These are phyloP conservation scores for Nephelium lappaceum DNA, from an alignment of 345 rosid species.

Conservation along the genomic window DNA sequence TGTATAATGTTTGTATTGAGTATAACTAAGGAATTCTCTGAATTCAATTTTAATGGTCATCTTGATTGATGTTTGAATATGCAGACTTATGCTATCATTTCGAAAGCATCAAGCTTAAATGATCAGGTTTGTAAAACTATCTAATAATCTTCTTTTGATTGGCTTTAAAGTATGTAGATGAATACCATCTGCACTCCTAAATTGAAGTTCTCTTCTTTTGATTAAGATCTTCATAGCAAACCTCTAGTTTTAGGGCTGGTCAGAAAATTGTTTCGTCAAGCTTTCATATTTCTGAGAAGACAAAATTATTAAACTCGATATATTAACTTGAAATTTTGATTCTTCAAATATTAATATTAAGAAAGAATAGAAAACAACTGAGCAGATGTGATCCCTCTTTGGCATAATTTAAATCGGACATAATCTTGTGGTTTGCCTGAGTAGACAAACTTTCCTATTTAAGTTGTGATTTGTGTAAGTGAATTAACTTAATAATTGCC, in stretches of 20 bases:
- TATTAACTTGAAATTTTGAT: too few species aligned
- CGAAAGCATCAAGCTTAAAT: slow-evolving; percentile 50
- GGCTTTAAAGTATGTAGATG: background rate
- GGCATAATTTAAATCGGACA: too few species aligned
- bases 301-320: too few species aligned
- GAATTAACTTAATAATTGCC: background rate
- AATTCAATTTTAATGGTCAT: background rate
- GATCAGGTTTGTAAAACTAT: slow-evolving; percentile 54
- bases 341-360: too few species aligned
- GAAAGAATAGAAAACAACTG: too few species aligned
- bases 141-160: background rate
- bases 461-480: background rate
- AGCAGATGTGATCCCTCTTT: too few species aligned
- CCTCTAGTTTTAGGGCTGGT: background rate
- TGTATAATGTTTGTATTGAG: background rate
- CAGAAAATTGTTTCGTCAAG: background rate
- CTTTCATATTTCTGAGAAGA: too few species aligned
- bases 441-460: too few species aligned
- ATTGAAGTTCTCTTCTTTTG: background rate
- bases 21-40: background rate
- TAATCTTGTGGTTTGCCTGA: too few species aligned
- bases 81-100: slow-evolving; percentile 58
- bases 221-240: background rate
- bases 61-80: slow-evolving; percentile 9
- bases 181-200: background rate